phyloP scores from a whole-genome alignment of 805 yeast species.

The Candida palmyrensis region DNA sequence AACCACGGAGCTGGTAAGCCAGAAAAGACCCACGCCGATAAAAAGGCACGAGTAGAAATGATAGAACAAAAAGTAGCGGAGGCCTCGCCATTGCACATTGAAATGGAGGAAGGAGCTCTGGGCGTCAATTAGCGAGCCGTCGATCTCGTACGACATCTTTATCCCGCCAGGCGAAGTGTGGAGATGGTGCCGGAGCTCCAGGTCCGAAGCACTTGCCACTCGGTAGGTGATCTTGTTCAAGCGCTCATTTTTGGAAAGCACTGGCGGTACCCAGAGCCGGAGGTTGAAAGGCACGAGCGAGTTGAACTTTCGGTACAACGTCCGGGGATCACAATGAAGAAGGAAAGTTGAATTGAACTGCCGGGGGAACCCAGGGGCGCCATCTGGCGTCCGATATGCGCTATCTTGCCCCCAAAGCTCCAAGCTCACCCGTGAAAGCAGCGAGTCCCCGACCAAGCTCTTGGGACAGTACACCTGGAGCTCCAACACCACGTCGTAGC shows the following conservation, averaged over 20 bases:
- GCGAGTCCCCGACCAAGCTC: not conserved
- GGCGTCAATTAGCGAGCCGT: not conserved
- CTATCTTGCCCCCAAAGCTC: constrained; percentile 1
- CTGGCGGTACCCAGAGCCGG: constrained; percentile 33
- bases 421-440: not conserved
- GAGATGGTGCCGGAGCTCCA: not conserved
- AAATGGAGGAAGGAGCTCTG: constrained; percentile 8
- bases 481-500: not conserved
- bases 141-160: not conserved
- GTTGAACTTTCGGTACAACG: constrained; percentile 25
- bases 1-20: constrained; percentile 27
- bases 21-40: constrained; percentile 33
- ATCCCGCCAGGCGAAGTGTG: not conserved
- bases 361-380: no score
- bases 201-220: not conserved
- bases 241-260: constrained; percentile 14
- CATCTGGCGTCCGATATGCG: no score
- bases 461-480: constrained; percentile 1
- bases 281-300: constrained; percentile 30
- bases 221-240: not conserved
- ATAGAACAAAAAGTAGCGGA: constrained; percentile 35
- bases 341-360: constrained; percentile 9
- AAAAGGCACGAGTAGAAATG: constrained; percentile 27
- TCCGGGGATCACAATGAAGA: constrained; percentile 26
- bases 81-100: constrained; percentile 36